Evolutionary conservation across 2,329 filamentous ascomycete genomes (phyloP), one percentile per base, ranked within the genome.

Genomic region (Gliomastix tumulicola): DNA sequence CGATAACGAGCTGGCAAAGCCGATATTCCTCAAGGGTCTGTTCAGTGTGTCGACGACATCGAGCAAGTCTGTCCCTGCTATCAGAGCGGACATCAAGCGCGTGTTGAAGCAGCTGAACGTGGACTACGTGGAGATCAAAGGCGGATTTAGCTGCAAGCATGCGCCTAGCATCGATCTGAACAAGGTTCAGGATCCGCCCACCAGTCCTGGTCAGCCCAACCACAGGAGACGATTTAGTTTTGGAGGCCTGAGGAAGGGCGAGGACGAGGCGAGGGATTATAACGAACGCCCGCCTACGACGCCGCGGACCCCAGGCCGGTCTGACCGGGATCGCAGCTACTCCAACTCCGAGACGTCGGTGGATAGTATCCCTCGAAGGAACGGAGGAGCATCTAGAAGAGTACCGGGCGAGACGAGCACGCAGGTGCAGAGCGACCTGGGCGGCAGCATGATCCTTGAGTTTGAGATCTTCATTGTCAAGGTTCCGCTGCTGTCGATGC

Each of bases 381-480:
- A 69, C 30, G 63, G 60, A n/a, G 59, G 61, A 3, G 65, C 68
- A 6, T 68, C 71, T 16, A 68, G 74, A 35, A 66, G 77, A 37
- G 74, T 82, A 2, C 79, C 86, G 2, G 90, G 88, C 17, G 92
- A 94, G 63, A 97, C 88, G 18, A 88, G 82, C 34, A 96, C 89
- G 4, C 87, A 92, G 41, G 88, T 96, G 18, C 88, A 94, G 56
- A 90, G 79, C 47, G 90, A 96, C 50, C 74, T 94, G 20, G 89
- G 88, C 4, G 83, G 79, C 40, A 90, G 79, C 59, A 82, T 94
- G 74, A 73, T 86, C 27, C 68, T 97, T 36, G 81, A 86, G 45
- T 98, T 97, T 54, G 92, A 98, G 57, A 95, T 97, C 44, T 81
- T 96, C 48, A 92, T 98, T 48, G 92, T 98, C 56, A 98, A 98